Conservation (phyloP, 352 stramenopile species). For the Globisporangium nunn region DNA sequence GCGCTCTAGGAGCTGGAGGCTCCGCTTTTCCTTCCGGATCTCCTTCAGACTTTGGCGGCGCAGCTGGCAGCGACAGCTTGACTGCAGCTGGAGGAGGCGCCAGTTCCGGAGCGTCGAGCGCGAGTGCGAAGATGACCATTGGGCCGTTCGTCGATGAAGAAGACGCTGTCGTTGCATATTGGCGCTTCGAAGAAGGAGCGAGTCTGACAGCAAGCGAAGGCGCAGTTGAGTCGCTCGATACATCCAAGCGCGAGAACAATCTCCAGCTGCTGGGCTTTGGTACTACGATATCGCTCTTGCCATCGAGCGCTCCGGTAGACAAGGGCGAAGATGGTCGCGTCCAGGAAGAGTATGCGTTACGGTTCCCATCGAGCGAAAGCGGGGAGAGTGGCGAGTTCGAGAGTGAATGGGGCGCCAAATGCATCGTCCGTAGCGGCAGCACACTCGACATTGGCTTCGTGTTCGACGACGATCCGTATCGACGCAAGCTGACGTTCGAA, state of each 20-base stretch:
- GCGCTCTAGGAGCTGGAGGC: slow-evolving; percentile 5
- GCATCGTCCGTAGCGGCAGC: slow-evolving; percentile 36
- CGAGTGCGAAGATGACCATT: slow-evolving; percentile 50
- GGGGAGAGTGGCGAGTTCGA: not conserved
- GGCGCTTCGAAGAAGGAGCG: slow-evolving; percentile 77
- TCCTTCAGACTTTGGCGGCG: not conserved
- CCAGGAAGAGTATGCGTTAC: slow-evolving; percentile 59
- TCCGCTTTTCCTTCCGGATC: not conserved
- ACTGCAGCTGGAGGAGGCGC: slow-evolving; percentile 1
- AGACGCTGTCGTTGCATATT: slow-evolving; percentile 79
- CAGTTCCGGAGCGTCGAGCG: not conserved
- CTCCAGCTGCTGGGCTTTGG: slow-evolving; percentile 42
- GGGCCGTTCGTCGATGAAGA: slow-evolving; percentile 81
- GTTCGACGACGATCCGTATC: slow-evolving; percentile 80
- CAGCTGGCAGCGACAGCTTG: not conserved
- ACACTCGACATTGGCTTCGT: slow-evolving; percentile 62
- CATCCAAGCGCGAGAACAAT: slow-evolving; percentile 78
- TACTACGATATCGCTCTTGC: slow-evolving; percentile 26
- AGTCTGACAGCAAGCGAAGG: slow-evolving; percentile 15
- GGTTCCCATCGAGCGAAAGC: slow-evolving; percentile 28
- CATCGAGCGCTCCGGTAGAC: slow-evolving; percentile 65
- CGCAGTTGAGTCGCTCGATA: slow-evolving; percentile 66
- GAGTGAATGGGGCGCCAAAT: slow-evolving; percentile 42
- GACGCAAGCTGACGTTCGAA: slow-evolving; percentile 71
- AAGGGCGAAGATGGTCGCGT: slow-evolving; percentile 63